Evolutionary conservation across 306 rosid genomes (phyloP).

Genomic region (Cyclanthera cordifolia): DNA sequence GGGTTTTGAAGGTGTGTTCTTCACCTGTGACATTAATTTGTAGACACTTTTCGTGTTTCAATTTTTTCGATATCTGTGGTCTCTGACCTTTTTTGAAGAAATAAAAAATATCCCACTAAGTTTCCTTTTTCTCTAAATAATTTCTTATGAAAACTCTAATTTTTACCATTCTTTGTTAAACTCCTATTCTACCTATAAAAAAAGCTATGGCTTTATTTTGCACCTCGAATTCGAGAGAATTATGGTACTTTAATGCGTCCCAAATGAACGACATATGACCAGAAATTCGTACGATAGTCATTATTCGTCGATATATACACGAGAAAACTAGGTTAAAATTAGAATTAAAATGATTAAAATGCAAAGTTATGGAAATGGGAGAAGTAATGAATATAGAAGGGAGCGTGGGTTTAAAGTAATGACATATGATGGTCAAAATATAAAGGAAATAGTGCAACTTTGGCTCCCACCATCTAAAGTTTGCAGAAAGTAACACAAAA

Average conservation of each 20-base stretch:
- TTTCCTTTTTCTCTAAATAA: background rate
- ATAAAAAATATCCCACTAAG: background rate
- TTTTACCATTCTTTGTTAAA: background rate
- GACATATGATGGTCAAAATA: background rate
- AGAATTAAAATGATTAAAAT: background rate
- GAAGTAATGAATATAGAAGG: background rate
- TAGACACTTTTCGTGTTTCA: too few relatives aligned
- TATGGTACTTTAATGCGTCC: background rate
- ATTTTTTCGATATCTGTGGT: too few relatives aligned
- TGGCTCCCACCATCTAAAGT: conserved; percentile 15
- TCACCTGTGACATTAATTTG: too few relatives aligned
- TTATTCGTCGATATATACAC: background rate
- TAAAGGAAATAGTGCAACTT: background rate
- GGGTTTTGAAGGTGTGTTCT: too few relatives aligned
- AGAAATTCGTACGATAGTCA: background rate
- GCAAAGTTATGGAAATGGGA: background rate
- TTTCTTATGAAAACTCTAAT: background rate
- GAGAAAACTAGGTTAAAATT: background rate
- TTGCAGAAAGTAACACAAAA: conserved; percentile 10
- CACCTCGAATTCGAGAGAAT: background rate
- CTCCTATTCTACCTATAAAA: background rate
- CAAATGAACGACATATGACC: background rate
- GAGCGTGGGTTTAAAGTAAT: conserved; percentile 1
- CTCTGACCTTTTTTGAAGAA: too few relatives aligned
- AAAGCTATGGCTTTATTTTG: background rate